A percentile compares a stretch with the other conserved stretches of the same genome.
Evolutionary conservation across 345 rosid genomes (phyloP).

Genomic region (Citrus sp.): DNA sequence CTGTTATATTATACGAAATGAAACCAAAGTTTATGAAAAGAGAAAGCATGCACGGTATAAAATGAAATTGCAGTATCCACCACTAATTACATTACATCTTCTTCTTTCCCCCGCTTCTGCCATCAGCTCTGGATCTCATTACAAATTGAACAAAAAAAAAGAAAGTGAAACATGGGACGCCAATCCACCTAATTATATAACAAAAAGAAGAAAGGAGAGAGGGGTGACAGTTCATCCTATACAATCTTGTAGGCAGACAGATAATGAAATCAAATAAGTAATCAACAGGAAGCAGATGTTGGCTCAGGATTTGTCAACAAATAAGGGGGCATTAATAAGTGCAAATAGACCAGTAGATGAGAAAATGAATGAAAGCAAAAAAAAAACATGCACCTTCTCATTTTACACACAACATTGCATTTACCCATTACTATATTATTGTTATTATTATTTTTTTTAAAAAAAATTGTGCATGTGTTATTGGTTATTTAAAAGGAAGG

Average conservation of each 20-base stretch:
- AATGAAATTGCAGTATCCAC: too few species aligned
- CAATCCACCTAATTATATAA: not conserved
- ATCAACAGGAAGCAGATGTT: constrained; percentile 6
- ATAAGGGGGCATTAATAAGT: constrained; percentile 19
- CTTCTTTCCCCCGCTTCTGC: not conserved
- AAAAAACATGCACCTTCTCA: constrained; percentile 3
- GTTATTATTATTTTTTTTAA: not conserved
- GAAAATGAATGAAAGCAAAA: not conserved
- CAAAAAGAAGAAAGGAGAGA: not conserved
- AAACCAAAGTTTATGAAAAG: too few species aligned
- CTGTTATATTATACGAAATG: too few species aligned
- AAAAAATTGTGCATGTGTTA: not conserved
- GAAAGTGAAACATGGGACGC: not conserved
- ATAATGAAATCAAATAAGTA: not conserved
- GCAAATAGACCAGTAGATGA: constrained; percentile 11
- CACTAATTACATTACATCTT: too few species aligned
- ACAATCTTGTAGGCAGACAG: not conserved
- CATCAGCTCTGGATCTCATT: not conserved
- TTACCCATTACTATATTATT: not conserved
- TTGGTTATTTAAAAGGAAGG: not conserved
- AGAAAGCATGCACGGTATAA: too few species aligned
- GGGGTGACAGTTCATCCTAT: not conserved
- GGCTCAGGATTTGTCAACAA: constrained; percentile 26
- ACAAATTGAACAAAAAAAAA: not conserved
- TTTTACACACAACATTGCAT: not conserved